Base-by-base conservation (phyloP, 495 filamentous ascomycete genomes). In the Penicillium simplicissimum region DNA sequence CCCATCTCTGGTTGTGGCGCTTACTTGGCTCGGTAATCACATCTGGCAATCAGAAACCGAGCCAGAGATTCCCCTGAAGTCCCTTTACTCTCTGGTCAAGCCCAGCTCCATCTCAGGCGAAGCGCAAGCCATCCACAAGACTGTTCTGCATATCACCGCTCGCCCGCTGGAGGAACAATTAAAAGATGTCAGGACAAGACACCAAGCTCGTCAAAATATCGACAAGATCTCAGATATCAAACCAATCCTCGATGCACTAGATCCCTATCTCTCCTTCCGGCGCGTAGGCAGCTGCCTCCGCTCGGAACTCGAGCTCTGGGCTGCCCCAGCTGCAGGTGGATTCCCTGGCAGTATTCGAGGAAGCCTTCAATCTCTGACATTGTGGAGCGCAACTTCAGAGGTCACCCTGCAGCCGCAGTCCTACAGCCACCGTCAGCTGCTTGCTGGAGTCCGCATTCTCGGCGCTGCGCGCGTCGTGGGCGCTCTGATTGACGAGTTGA, bases 71-170 rank as follows among this genome's bases (percentile, higher is more conserved):
- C 72, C 76, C 0, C 40, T 82, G 37, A 88, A 87, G 62, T 86
- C 96, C 15, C 78, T 98, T 3, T 82, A 90, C 55, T 83, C 92
- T 23, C 82, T 98, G 15, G 75, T 97, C 9, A 85, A 83, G 52
- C 90, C 92, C 2, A 85, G 81, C 25, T 89, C 89, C 9, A 90
- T 90, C 52, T 93, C 92, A 0, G 82, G 84, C 36, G 95, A 98
- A 64, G 91, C 91, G 3, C 81, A 86, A 55, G 81, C 87, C 17
- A 92, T 96, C 80, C 90, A 97, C 58, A 80, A 82, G 38, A 89
- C 92, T 0, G 90, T 98, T 8, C 79, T 98, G 28, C 90, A 88
- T 59, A 92, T 97, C 60, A 85, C 92, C 4, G 90, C 90, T 3
- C 87, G 87, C 62, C 85, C 87, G 0, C 78, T 98, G 3, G 88